Evolutionary conservation across 2,329 filamentous ascomycete species (phyloP).

Genomic region (Pochonia chlamydosporia): DNA sequence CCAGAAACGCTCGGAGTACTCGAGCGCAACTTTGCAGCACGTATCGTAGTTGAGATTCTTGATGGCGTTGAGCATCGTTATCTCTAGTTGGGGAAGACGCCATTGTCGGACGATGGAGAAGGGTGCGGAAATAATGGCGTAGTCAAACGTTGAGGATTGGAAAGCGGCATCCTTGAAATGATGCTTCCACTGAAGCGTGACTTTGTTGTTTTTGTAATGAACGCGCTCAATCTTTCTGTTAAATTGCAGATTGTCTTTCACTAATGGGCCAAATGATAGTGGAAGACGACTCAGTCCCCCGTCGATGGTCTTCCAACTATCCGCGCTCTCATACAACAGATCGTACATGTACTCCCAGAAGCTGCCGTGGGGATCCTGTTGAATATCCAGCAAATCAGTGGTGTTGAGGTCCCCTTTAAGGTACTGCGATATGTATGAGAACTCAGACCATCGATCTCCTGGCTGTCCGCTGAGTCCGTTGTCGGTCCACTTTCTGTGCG

Average conservation of each 20-base stretch:
- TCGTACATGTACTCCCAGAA: constrained; percentile 37
- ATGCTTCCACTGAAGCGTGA: constrained; percentile 53
- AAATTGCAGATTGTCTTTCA: constrained; percentile 51
- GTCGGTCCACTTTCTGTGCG: constrained; percentile 32
- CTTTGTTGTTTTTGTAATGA: constrained; percentile 44
- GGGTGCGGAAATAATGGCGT: constrained; percentile 58
- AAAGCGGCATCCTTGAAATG: constrained; percentile 31
- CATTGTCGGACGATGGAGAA: constrained; percentile 60
- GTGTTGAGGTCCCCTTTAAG: constrained; percentile 48
- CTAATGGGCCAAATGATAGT: constrained; percentile 54
- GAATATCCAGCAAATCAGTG: constrained; percentile 35
- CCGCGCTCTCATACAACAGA: constrained; percentile 10
- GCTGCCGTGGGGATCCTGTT: constrained; percentile 32
- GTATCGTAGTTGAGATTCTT: constrained; percentile 35
- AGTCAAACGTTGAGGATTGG: constrained; percentile 53
- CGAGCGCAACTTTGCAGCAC: constrained; percentile 57
- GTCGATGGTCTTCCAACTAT: constrained; percentile 17
- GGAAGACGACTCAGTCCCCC: constrained; percentile 29
- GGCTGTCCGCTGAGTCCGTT: constrained; percentile 35
- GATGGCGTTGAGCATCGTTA: constrained; percentile 42
- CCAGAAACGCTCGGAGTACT: constrained; percentile 62
- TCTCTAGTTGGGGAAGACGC: constrained; percentile 43
- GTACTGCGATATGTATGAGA: constrained; percentile 54
- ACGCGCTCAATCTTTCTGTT: constrained; percentile 52
- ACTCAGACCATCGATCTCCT: constrained; percentile 60